Evolutionary conservation across 257 asterid genomes (phyloP).

Genomic region (Nemophila menziesii): DNA sequence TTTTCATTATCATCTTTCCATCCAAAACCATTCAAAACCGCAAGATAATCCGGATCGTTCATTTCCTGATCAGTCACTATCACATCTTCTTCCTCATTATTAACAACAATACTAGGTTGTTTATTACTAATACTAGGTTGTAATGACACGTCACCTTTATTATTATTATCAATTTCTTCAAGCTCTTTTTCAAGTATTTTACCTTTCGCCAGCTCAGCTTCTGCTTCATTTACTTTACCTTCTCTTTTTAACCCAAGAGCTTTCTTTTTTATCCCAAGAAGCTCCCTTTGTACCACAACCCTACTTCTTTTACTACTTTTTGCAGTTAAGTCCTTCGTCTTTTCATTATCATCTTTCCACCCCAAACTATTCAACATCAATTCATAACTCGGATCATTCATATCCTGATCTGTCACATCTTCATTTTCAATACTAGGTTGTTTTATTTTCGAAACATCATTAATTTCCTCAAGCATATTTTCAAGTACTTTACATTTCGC

Average conservation of each 20-base stretch:
- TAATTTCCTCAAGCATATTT: conserved; percentile 32
- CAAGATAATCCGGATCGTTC: conserved; percentile 70
- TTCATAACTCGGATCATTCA: conserved; percentile 10
- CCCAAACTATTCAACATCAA: conserved; percentile 10
- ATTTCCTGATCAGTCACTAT: conserved; percentile 84
- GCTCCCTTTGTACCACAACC: conserved; percentile 67
- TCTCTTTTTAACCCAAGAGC: conserved; percentile 72
- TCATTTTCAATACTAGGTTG: too few species aligned
- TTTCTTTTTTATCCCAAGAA: conserved; percentile 70
- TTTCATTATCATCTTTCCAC: conserved; percentile 12
- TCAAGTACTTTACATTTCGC: conserved; percentile 66
- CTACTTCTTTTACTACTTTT: conserved; percentile 49
- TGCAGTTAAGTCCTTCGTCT: conserved; percentile 13
- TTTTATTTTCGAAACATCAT: neutral
- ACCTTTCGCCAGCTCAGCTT: conserved; percentile 72
- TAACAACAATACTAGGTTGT: conserved; percentile 13
- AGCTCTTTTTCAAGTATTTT: conserved; percentile 81
- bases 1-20: conserved; percentile 63
- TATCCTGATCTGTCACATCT: conserved; percentile 8
- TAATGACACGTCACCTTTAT: conserved; percentile 25
- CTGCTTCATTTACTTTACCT: conserved; percentile 74
- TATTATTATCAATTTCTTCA: conserved; percentile 69
- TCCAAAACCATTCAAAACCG: conserved; percentile 73
- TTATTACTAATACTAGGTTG: conserved; percentile 20
- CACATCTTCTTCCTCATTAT: conserved; percentile 41